These are phyloP conservation scores for Lotmaria passim DNA, from an alignment of 208 protist species.

Conservation along the genomic window DNA sequence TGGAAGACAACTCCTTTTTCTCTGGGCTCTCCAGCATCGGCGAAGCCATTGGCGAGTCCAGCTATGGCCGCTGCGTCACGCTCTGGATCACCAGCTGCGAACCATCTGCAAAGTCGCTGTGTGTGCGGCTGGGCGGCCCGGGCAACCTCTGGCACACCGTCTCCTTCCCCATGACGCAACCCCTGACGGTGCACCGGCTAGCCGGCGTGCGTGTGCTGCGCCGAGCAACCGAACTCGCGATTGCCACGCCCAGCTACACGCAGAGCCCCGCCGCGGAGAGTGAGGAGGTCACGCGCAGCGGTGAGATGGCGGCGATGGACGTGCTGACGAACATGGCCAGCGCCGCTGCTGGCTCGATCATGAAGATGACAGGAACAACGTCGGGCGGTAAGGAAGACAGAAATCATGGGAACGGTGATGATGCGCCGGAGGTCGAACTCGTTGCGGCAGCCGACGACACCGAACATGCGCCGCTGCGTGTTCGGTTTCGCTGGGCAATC, in stretches of 20 bases:
- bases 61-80: slow-evolving; percentile 44
- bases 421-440: slow-evolving; percentile 8
- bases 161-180: slow-evolving; percentile 45
- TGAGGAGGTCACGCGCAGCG: slow-evolving; percentile 12
- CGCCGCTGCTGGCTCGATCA: slow-evolving; percentile 18
- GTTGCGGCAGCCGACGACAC: neutral
- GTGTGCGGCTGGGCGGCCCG: slow-evolving; percentile 63
- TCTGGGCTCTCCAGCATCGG: slow-evolving; percentile 47
- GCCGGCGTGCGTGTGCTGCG: slow-evolving; percentile 16
- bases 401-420: too few relatives aligned
- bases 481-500: slow-evolving; percentile 34
- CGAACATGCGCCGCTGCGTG: slow-evolving; percentile 13
- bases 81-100: slow-evolving; percentile 38
- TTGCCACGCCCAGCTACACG: slow-evolving; percentile 30
- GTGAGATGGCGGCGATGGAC: slow-evolving; percentile 31
- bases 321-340: slow-evolving; percentile 25
- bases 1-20: slow-evolving; percentile 48
- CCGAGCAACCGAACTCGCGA: slow-evolving; percentile 47
- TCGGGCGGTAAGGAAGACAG: neutral
- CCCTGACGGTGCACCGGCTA: slow-evolving; percentile 33
- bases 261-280: slow-evolving; percentile 23
- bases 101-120: slow-evolving; percentile 27
- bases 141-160: slow-evolving; percentile 50
- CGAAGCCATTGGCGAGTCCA: slow-evolving; percentile 33
- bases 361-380: neutral